Conservation (phyloP, 2,329 filamentous ascomycete genomes). For the Beauveria varroae region DNA sequence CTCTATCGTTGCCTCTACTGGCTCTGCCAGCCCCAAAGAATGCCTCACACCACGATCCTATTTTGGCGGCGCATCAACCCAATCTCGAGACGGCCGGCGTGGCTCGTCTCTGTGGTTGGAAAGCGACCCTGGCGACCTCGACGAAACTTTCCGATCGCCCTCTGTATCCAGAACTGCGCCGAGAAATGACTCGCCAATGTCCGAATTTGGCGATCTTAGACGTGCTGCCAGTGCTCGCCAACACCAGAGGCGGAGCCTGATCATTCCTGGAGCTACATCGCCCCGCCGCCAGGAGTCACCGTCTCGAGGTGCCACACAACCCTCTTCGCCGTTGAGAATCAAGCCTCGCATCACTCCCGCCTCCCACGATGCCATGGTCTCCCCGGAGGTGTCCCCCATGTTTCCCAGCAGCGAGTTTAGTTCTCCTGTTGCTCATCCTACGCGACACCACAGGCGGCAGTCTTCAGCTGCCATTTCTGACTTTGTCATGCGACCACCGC, state of each 20-base stretch:
- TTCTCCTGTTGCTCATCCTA: constrained; percentile 57
- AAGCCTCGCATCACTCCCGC: constrained; percentile 64
- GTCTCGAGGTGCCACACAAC: constrained; percentile 63
- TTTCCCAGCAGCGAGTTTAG: constrained; percentile 75
- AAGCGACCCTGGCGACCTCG: constrained; percentile 77
- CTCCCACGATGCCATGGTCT: constrained; percentile 60
- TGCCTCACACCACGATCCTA: constrained; percentile 87
- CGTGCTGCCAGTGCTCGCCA: constrained; percentile 73
- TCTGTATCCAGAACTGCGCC: constrained; percentile 62
- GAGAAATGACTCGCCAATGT: constrained; percentile 83
- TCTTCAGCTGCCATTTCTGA: constrained; percentile 83
- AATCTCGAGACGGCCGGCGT: constrained; percentile 59
- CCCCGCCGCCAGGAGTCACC: constrained; percentile 85
- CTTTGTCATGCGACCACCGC: constrained; percentile 57
- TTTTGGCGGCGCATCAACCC: constrained; percentile 49
- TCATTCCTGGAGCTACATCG: constrained; percentile 70
- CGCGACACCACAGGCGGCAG: constrained; percentile 72
- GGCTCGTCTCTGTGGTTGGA: constrained; percentile 69
- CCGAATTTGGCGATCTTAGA: constrained; percentile 70
- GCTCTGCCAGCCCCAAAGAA: constrained; percentile 84
- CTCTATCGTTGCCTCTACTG: constrained; percentile 59
- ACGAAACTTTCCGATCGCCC: constrained; percentile 77
- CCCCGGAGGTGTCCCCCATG: constrained; percentile 85
- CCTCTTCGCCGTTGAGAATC: constrained; percentile 80
- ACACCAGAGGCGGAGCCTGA: constrained; percentile 78